Evolutionary conservation across 2,329 filamentous ascomycete genomes (phyloP).

Genomic region (Sclerotinia borealis): DNA sequence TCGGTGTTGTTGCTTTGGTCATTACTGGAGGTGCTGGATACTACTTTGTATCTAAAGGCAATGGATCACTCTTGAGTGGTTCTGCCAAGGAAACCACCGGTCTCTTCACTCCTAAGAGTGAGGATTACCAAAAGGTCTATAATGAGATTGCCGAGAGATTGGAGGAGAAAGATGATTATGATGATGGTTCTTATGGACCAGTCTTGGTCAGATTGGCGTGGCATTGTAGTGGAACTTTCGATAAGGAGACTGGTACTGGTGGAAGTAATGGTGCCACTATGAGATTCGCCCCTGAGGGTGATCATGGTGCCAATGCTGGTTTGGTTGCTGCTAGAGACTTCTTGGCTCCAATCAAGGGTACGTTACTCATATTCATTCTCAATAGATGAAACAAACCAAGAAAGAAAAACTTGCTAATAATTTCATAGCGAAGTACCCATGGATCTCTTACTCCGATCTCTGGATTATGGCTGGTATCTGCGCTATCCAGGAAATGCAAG

Average conservation of each 20-base stretch:
- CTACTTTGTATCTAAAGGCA: slow-evolving; percentile 57
- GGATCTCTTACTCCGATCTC: slow-evolving; percentile 94
- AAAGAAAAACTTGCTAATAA: slow-evolving; percentile 16
- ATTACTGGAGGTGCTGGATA: slow-evolving; percentile 58
- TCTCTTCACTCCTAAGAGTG: slow-evolving; percentile 66
- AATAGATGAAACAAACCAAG: neutral
- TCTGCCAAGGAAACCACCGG: slow-evolving; percentile 39
- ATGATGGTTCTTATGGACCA: slow-evolving; percentile 92
- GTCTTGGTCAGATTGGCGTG: slow-evolving; percentile 87
- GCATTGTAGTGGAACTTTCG: slow-evolving; percentile 91
- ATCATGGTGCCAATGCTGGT: slow-evolving; percentile 91
- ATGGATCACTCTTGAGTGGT: slow-evolving; percentile 32
- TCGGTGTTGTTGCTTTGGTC: slow-evolving; percentile 52
- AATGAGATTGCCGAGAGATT: slow-evolving; percentile 73
- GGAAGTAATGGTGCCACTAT: slow-evolving; percentile 96
- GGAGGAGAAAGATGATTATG: slow-evolving; percentile 89
- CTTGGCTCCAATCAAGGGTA: slow-evolving; percentile 83
- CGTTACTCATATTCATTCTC: slow-evolving; percentile 28
- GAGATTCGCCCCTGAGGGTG: slow-evolving; percentile 83
- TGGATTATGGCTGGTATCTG: slow-evolving; percentile 86
- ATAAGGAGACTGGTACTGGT: slow-evolving; percentile 80
- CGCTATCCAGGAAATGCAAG: slow-evolving; percentile 93
- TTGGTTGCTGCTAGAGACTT: slow-evolving; percentile 83
- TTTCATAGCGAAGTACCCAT: slow-evolving; percentile 67
- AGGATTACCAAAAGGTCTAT: slow-evolving; percentile 95